Conservation (phyloP, 495 filamentous ascomycete genomes). For the Lasiosphaeria hispida region DNA sequence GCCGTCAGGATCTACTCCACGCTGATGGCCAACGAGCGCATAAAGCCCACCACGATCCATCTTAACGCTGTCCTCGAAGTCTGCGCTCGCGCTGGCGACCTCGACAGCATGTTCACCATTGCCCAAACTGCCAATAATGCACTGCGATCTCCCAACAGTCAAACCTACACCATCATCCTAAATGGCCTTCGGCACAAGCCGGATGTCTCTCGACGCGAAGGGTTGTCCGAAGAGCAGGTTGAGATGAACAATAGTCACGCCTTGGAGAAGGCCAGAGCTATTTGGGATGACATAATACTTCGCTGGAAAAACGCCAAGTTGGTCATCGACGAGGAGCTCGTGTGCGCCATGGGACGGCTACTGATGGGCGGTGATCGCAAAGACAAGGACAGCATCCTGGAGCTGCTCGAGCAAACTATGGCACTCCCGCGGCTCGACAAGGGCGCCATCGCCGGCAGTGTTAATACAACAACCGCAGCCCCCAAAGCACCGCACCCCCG, state of each 20-base stretch:
- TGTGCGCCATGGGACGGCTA: slow-evolving; percentile 72
- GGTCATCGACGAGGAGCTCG: slow-evolving; percentile 67
- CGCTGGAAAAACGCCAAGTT: slow-evolving; percentile 70
- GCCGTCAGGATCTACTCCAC: slow-evolving; percentile 70
- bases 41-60: slow-evolving; percentile 72
- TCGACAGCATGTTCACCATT: slow-evolving; percentile 74
- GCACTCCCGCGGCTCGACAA: slow-evolving; percentile 53
- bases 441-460: neutral
- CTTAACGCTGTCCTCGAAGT: slow-evolving; percentile 82
- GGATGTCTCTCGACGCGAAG: slow-evolving; percentile 12
- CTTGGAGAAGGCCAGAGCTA: slow-evolving; percentile 55
- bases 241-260: slow-evolving; percentile 36
- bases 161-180: slow-evolving; percentile 79
- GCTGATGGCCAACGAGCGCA: slow-evolving; percentile 56
- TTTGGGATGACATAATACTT: slow-evolving; percentile 77
- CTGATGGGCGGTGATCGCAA: slow-evolving; percentile 58
- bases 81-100: slow-evolving; percentile 64
- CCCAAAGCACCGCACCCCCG: neutral
- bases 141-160: slow-evolving; percentile 57
- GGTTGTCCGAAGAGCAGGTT: slow-evolving; percentile 22
- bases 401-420: slow-evolving; percentile 75
- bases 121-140: slow-evolving; percentile 63
- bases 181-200: slow-evolving; percentile 57
- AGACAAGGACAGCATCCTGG: slow-evolving; percentile 64
- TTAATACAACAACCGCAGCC: slow-evolving; percentile 6